Base-by-base conservation (phyloP, 768 basidiomycete genomes). In the Naganishia onofrii region DNA sequence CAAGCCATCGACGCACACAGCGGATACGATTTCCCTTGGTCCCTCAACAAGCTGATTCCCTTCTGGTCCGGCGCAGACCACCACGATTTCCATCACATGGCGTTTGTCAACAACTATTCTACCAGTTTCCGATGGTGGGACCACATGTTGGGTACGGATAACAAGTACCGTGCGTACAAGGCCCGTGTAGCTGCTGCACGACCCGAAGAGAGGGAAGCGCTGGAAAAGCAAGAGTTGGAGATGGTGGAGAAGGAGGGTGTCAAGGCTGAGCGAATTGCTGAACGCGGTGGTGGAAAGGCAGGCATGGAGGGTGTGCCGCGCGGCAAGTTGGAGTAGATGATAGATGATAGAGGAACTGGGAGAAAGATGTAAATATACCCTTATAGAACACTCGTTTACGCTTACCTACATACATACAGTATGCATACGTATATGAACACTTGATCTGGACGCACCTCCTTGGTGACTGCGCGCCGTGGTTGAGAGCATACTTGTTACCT, bases 1-100 rank as follows among this genome's bases (percentile, higher is more conserved):
- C 96, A 99, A 78, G 94, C 95, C 44, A 88, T 99, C 74, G 96
- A 99, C 73, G 89, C 95, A 4, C 96, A 99, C 86, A 92, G 90
- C 58, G 95, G 95, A 56, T 97, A 96, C 80, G 93, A 98, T 81
- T 99, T 99, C 86, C 95, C 96, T 0, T 98, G 93, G 94, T 94
- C 92, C 6, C 84, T 98, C 67, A 89, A 92, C 74, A 87, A 94
- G 83, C 88, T 92, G 74, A 70, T 98, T 36, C 93, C 93, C 1
- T 91, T 98, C 86, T 98, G 94, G 94, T 90, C 91, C 8, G 94
- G 95, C 46, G 93, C 93, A 0, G 95, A 97, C 76, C 92, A 95
- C 83, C 94, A 96, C 80, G 94, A 97, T 78, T 97, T 93, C 87
- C 95, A 98, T 82, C 95, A 99, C 83, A 91, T 93, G 90, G 72